Base-by-base conservation (phyloP, 805 yeast genomes). In the Debaryomyces hansenii region DNA sequence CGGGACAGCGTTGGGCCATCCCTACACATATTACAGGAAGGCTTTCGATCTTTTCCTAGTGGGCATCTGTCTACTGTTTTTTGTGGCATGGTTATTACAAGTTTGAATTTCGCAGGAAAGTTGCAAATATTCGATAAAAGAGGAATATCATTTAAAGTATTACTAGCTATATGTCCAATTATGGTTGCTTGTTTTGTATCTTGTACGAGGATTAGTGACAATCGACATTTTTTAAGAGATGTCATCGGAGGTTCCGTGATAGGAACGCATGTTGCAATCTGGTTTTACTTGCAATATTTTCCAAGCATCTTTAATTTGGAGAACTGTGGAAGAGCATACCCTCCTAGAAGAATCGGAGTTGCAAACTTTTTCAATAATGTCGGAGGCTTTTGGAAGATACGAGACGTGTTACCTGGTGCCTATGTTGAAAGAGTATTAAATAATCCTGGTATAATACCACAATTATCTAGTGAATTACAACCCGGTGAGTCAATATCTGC, bases 161-260 rank as follows among this genome's bases (percentile, higher is more conserved):
- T 73, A 0, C 11, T 66, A 4, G 59, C 69, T 1, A 38, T 70
- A 2, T n/a, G 64, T 2, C 80, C 80, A 0, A 47, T 69, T 4
- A 47, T 60, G 10, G 32, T 67, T 3, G 71, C 79, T 0, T 41
- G 62, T 1, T 55, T 59, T 37, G 66, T 76, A 2, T 54, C 77
- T 0, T 60, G 68, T 18, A 67, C 80, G 2, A 56, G 80, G 44
- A 59, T 70, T n/a, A 71, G 80, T n/a, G 81, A 77, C 49, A 71
- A 75, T 51, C 56, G 79, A 31, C 80, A 76, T 53, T 71, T 66
- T 45, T 42, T 71, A 3, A 24, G 58, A 20, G 81, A 77, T 53
- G 67, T 76, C 9, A 42, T 72, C 5, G 56, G 54, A 9, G 81
- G 81, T 2, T 56, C 66, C 0, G 4, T 63, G 0, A 64, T 76